Conservation (phyloP, 176 grass and related monocot species). For the Eragrostis curvula region DNA sequence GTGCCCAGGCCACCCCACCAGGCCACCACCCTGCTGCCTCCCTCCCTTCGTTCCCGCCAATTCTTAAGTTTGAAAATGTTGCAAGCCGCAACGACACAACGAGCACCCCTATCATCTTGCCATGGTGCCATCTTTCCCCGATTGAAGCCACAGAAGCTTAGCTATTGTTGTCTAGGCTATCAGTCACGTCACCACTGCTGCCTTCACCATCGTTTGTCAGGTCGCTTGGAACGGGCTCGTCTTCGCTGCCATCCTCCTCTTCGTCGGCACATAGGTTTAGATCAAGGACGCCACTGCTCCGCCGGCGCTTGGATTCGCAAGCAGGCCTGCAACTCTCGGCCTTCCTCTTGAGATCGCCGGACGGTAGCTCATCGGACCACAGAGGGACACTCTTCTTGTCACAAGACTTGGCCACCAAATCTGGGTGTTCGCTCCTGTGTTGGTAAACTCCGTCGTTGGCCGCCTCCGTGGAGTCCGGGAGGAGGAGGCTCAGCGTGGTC, state of each 20-base stretch:
- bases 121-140: neutral
- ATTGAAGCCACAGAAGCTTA: conserved; percentile 2
- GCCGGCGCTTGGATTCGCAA: conserved; percentile 30
- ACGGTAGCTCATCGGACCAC: conserved; percentile 14
- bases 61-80: conserved; percentile 29
- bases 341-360: conserved; percentile 56
- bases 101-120: neutral
- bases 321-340: neutral
- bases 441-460: neutral
- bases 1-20: neutral
- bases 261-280: conserved; percentile 51
- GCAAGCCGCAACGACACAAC: neutral
- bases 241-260: conserved; percentile 35
- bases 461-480: conserved; percentile 37
- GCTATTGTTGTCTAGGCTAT: neutral
- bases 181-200: neutral
- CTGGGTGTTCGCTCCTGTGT: conserved; percentile 11
- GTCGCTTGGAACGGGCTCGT: conserved; percentile 51
- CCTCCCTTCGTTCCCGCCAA: conserved; percentile 14
- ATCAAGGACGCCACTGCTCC: conserved; percentile 38
- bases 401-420: neutral
- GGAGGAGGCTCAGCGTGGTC: conserved; percentile 45
- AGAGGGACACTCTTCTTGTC: conserved; percentile 27
- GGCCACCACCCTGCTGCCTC: neutral
- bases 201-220: conserved; percentile 47